A percentile compares a stretch with the other conserved stretches of the same genome.
These are phyloP conservation scores for Claviceps monticola DNA, from an alignment of 2,329 filamentous ascomycete species.

Conservation along the genomic window DNA sequence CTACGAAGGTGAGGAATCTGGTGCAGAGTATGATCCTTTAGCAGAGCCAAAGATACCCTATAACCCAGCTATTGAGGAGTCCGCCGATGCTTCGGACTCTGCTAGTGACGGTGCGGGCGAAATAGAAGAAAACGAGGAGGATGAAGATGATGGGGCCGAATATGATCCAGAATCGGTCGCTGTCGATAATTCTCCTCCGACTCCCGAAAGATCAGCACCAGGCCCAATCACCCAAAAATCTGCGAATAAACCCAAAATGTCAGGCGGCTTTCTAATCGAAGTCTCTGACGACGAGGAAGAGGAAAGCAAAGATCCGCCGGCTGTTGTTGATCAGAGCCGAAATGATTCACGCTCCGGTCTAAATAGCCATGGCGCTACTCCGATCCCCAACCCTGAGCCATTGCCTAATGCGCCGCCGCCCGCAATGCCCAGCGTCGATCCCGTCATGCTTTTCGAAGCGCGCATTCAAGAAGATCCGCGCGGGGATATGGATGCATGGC, in stretches of 20 bases:
- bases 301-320: slow-evolving; percentile 12
- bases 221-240: slow-evolving; percentile 16
- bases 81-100: slow-evolving; percentile 31
- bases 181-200: slow-evolving; percentile 27
- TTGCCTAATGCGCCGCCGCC: slow-evolving; percentile 21
- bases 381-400: slow-evolving; percentile 11
- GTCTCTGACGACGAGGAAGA: slow-evolving; percentile 45
- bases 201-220: slow-evolving; percentile 15
- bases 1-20: slow-evolving; percentile 41
- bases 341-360: slow-evolving; percentile 8
- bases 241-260: slow-evolving; percentile 41
- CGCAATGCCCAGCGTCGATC: slow-evolving; percentile 41
- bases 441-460: slow-evolving; percentile 71
- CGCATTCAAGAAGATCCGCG: slow-evolving; percentile 84
- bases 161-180: slow-evolving; percentile 45
- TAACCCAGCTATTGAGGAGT: slow-evolving; percentile 39
- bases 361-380: slow-evolving; percentile 10
- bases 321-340: not conserved
- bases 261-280: slow-evolving; percentile 45
- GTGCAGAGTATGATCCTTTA: slow-evolving; percentile 41
- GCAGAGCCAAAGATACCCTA: slow-evolving; percentile 35
- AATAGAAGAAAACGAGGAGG: slow-evolving; percentile 37
- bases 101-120: slow-evolving; percentile 34
- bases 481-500: slow-evolving; percentile 86
- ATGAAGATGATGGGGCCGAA: slow-evolving; percentile 39